These are phyloP conservation scores for Eucalyptus decipiens DNA, from an alignment of 345 rosid genomes.

Conservation along the genomic window DNA sequence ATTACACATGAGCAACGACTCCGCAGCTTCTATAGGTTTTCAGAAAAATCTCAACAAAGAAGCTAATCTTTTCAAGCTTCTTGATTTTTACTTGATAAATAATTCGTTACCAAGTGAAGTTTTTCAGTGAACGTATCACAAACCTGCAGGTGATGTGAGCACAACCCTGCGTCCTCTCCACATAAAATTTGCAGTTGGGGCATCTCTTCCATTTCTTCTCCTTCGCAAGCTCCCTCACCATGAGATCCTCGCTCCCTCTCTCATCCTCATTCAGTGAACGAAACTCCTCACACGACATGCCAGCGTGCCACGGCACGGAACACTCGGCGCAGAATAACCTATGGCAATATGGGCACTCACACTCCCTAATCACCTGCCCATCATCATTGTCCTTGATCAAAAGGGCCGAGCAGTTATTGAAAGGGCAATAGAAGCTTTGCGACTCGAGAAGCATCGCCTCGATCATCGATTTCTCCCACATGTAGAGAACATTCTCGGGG, in stretches of 20 bases:
- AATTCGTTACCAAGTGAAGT: background rate
- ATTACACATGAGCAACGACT: background rate
- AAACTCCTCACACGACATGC: conserved; percentile 15
- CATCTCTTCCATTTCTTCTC: conserved; percentile 35
- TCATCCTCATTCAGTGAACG: conserved; percentile 22
- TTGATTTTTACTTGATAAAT: background rate
- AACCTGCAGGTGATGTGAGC: conserved; percentile 41
- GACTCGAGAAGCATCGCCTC: conserved; percentile 17
- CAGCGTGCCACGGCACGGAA: conserved; percentile 28
- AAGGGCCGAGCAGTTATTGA: conserved; percentile 52
- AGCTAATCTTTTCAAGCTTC: background rate
- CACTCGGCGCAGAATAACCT: conserved; percentile 40
- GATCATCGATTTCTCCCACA: conserved; percentile 44
- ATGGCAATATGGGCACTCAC: conserved; percentile 60
- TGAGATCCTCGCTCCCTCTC: conserved; percentile 21
- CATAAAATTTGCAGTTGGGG: conserved; percentile 25
- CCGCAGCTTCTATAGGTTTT: background rate
- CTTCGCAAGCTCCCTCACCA: conserved; percentile 23
- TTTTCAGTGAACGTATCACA: background rate
- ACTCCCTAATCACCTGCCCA: conserved; percentile 17
- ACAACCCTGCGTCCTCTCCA: conserved; percentile 27
- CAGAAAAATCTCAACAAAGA: background rate
- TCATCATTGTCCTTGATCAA: conserved; percentile 19
- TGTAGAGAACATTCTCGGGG: conserved; percentile 22
- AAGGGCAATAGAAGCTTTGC: conserved; percentile 57